phyloP scores from a whole-genome alignment of 495 filamentous ascomycete genomes.

The Beverwykella pulmonaria region DNA sequence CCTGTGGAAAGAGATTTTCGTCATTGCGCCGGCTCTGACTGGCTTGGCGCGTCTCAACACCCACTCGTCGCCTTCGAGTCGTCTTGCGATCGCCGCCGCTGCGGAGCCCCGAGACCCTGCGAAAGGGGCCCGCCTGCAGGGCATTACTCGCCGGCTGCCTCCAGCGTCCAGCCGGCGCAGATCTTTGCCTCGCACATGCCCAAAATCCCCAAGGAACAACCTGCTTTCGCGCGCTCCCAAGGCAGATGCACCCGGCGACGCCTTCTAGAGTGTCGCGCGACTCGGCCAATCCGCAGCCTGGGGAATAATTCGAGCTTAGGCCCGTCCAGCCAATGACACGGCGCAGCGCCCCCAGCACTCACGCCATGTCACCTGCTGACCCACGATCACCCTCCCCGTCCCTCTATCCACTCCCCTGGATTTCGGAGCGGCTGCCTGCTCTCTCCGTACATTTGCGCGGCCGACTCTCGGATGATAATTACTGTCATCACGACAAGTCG shows the following conservation, averaged over 20 bases:
- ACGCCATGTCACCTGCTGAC: neutral
- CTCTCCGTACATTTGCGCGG: neutral
- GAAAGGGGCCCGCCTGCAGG: neutral
- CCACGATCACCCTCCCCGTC: neutral
- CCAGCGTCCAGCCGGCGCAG: neutral
- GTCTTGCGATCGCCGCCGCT: neutral
- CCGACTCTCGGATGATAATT: neutral
- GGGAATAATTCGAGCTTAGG: constrained; percentile 13
- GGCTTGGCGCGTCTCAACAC: neutral
- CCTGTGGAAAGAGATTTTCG: neutral
- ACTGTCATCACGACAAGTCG: constrained; percentile 1
- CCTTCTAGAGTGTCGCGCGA: neutral
- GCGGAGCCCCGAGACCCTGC: neutral
- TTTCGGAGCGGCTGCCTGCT: neutral
- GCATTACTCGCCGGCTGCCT: neutral
- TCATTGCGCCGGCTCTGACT: neutral
- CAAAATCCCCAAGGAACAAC: neutral
- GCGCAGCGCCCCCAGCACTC: neutral
- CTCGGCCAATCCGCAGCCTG: neutral
- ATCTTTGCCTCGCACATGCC: neutral
- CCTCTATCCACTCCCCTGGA: constrained; percentile 8
- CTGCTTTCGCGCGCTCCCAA: neutral
- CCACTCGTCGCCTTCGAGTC: neutral
- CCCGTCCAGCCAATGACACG: constrained; percentile 9
- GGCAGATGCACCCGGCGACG: neutral